Evolutionary conservation across 768 basidiomycete genomes (phyloP).

Genomic region (Collybiopsis luxurians): DNA sequence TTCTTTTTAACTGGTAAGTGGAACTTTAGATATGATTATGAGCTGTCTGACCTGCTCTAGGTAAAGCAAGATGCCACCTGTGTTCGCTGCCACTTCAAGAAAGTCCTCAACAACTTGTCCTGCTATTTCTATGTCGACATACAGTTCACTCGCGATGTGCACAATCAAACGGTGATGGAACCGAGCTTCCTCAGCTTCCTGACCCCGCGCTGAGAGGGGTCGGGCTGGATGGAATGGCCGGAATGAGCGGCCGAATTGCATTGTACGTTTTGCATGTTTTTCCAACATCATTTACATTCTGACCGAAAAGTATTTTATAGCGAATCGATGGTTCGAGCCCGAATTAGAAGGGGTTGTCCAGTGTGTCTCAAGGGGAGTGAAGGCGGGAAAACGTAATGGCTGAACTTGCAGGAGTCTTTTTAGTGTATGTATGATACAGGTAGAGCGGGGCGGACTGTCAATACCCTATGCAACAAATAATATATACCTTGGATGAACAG

Average conservation of each 20-base stretch:
- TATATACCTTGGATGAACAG: too few relatives aligned
- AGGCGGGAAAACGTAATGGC: conserved; percentile 30
- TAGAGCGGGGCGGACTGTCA: too few relatives aligned
- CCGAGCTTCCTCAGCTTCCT: conserved; percentile 50
- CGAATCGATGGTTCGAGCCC: conserved; percentile 67
- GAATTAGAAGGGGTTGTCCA: conserved; percentile 70
- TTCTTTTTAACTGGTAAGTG: conserved; percentile 74
- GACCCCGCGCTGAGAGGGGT: conserved; percentile 52
- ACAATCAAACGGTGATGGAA: conserved; percentile 49
- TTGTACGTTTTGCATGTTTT: conserved; percentile 51
- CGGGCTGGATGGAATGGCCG: conserved; percentile 35
- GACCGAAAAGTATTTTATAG: conserved; percentile 32
- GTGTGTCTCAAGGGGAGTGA: conserved; percentile 66
- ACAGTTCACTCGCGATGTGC: conserved; percentile 81
- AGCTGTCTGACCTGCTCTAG: conserved; percentile 34
- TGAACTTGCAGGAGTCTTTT: too few relatives aligned
- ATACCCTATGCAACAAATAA: too few relatives aligned
- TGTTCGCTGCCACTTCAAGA: conserved; percentile 62
- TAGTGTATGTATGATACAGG: too few relatives aligned
- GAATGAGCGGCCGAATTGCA: conserved; percentile 71
- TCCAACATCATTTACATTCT: conserved; percentile 10
- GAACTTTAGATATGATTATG: not conserved
- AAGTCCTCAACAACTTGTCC: conserved; percentile 53
- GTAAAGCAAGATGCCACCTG: conserved; percentile 60
- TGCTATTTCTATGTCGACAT: conserved; percentile 88